These are phyloP conservation scores for Candida ulmi DNA, from an alignment of 805 yeast genomes.

Conservation along the genomic window DNA sequence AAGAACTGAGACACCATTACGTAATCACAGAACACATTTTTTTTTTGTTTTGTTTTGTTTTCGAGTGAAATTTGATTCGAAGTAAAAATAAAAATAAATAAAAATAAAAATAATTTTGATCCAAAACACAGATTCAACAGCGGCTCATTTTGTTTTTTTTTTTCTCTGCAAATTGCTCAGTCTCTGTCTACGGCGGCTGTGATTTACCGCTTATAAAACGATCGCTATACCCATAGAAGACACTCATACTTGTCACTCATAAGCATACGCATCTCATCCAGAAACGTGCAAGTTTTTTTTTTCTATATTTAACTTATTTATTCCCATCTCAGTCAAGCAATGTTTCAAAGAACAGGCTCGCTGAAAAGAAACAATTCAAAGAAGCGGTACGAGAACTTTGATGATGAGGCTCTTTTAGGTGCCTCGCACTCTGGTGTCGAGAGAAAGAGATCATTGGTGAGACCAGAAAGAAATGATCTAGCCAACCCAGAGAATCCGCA, in stretches of 20 bases:
- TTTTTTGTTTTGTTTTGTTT: background rate
- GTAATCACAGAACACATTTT: background rate
- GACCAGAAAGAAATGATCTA: slow-evolving; percentile 74
- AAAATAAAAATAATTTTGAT: background rate
- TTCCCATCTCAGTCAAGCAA: slow-evolving; percentile 1
- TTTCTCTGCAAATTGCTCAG: too few species aligned
- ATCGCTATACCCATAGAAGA: too few species aligned
- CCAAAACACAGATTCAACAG: too few species aligned
- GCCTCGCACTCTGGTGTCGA: slow-evolving; percentile 19
- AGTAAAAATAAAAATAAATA: background rate
- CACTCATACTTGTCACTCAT: too few species aligned
- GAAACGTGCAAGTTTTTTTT: too few species aligned
- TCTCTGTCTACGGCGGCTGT: too few species aligned
- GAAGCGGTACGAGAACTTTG: slow-evolving; percentile 19
- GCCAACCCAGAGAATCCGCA: slow-evolving; percentile 67
- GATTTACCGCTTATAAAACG: too few species aligned
- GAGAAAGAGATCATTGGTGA: slow-evolving; percentile 64
- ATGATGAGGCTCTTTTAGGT: slow-evolving; percentile 30
- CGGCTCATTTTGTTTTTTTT: too few species aligned
- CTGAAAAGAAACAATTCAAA: slow-evolving; percentile 16
- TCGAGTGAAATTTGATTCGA: background rate
- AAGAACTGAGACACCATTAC: background rate
- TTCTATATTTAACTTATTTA: background rate
- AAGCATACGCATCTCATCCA: too few species aligned
- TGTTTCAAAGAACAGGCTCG: slow-evolving; percentile 23